A percentile compares a stretch with the other conserved stretches of the same genome.
Conservation (phyloP, 495 filamentous ascomycete species). For the Jackrogersella multiformis region DNA sequence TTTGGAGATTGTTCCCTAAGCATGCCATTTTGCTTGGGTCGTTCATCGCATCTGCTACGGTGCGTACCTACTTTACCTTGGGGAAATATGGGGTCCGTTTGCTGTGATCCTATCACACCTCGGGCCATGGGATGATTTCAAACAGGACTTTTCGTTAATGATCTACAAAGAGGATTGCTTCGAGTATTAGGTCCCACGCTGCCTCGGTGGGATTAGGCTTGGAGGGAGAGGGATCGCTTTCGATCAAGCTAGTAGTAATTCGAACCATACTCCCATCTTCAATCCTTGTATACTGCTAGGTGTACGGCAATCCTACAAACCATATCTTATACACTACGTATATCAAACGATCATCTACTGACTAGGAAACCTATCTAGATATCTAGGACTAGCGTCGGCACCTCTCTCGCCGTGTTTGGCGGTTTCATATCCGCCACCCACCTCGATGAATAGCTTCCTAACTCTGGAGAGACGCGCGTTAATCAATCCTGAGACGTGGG, state of each 20-base stretch:
- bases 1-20: slow-evolving; percentile 3
- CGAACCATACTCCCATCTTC: slow-evolving; percentile 10
- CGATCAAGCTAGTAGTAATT: neutral
- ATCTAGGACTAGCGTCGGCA: slow-evolving; percentile 8
- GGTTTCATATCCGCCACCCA: neutral
- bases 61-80: slow-evolving; percentile 26
- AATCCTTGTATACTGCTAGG: neutral
- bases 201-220: slow-evolving; percentile 14
- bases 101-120: slow-evolving; percentile 30
- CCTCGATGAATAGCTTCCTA: slow-evolving; percentile 1
- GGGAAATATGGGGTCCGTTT: slow-evolving; percentile 37
- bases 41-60: slow-evolving; percentile 25
- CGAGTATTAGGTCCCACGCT: slow-evolving; percentile 1
- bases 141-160: slow-evolving; percentile 31
- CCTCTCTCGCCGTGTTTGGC: slow-evolving; percentile 4
- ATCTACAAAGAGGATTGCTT: slow-evolving; percentile 21
- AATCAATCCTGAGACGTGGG: slow-evolving; percentile 23
- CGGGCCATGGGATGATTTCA: slow-evolving; percentile 24
- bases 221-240: neutral
- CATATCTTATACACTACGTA: slow-evolving; percentile 6
- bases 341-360: neutral
- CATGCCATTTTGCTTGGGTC: slow-evolving; percentile 19
- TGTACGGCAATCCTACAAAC: neutral
- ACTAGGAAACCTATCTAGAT: slow-evolving; percentile 13
- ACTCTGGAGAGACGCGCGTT: slow-evolving; percentile 34